phyloP scores from a whole-genome alignment of 1,284 basidiomycete genomes.

The Cryptococcus maquisensis region DNA sequence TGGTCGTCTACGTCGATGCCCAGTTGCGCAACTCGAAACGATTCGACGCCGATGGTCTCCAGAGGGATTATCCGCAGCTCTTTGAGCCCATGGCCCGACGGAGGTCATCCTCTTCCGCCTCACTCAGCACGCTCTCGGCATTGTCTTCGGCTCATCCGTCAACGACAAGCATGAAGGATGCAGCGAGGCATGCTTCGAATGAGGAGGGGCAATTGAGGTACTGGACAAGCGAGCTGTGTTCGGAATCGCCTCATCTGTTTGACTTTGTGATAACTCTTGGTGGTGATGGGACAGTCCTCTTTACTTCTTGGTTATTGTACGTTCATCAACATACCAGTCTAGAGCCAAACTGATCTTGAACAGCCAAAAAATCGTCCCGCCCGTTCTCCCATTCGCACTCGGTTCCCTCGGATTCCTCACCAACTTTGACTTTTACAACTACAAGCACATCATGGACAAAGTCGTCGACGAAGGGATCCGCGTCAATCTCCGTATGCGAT shows the following conservation, averaged over 20 bases:
- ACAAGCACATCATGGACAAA: constrained; percentile 80
- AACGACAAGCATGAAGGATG: constrained; percentile 31
- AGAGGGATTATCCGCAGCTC: constrained; percentile 79
- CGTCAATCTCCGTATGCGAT: constrained; percentile 97
- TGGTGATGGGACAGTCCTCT: constrained; percentile 96
- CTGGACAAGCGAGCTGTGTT: constrained; percentile 98
- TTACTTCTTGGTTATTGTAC: constrained; percentile 95
- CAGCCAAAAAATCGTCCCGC: constrained; percentile 88
- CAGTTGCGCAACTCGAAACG: constrained; percentile 88
- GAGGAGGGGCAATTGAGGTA: constrained; percentile 91
- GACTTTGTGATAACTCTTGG: constrained; percentile 98
- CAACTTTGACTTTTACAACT: constrained; percentile 91
- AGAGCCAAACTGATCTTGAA: not conserved
- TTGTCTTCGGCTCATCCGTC: constrained; percentile 33
- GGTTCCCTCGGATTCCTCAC: constrained; percentile 98
- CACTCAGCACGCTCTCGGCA: constrained; percentile 34
- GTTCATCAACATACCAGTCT: constrained; percentile 5
- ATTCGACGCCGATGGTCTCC: constrained; percentile 88
- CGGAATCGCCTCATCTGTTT: constrained; percentile 82
- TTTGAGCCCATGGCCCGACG: constrained; percentile 72
- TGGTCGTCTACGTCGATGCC: constrained; percentile 75
- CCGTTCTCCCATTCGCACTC: constrained; percentile 94
- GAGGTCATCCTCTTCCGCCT: constrained; percentile 57
- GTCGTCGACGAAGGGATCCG: constrained; percentile 91
- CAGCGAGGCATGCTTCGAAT: constrained; percentile 18